phyloP scores from a whole-genome alignment of 2,329 filamentous ascomycete genomes.

The Bipolaris cookei region DNA sequence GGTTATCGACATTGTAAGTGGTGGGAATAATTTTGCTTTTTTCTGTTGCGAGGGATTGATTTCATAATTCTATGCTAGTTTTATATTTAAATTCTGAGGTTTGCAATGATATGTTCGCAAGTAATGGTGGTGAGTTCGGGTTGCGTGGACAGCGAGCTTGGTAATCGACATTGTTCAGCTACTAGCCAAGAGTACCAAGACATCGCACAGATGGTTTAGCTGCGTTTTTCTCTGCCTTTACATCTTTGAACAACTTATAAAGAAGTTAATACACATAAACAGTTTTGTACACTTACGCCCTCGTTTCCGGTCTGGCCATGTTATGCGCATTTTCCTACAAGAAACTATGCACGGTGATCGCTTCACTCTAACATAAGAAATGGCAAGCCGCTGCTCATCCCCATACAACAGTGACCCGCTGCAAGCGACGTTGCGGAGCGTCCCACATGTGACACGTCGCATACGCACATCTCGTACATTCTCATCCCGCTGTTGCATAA shows the following conservation, averaged over 20 bases:
- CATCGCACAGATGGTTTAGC: neutral
- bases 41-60: neutral
- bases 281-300: neutral
- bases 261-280: neutral
- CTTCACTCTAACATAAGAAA: neutral
- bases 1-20: conserved; percentile 1
- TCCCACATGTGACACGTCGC: conserved; percentile 5
- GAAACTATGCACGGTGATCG: neutral
- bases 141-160: neutral
- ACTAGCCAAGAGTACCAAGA: no score
- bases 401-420: no score
- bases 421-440: neutral
- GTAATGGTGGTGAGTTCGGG: neutral
- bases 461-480: neutral
- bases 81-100: neutral
- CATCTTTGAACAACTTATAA: neutral
- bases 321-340: neutral
- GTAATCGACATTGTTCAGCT: neutral
- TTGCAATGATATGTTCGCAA: neutral
- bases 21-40: neutral
- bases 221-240: neutral
- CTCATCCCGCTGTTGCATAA: conserved; percentile 1
- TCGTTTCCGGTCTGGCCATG: neutral
- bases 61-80: neutral
- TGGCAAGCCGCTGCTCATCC: neutral